Conservation (phyloP, 1,284 basidiomycete genomes). For the Mycena citricolor region DNA sequence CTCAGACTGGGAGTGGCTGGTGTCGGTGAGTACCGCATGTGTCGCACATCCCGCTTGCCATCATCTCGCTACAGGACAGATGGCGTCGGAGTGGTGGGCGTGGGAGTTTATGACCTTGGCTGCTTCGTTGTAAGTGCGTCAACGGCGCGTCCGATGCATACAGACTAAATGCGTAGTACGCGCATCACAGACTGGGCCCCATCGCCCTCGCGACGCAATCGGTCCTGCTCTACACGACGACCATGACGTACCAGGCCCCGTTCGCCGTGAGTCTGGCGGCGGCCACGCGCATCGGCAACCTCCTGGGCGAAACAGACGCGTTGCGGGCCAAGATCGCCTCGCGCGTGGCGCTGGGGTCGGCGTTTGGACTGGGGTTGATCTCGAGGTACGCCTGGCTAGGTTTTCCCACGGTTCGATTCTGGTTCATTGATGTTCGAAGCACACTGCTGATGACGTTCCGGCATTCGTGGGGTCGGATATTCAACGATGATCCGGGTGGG, state of each 20-base stretch:
- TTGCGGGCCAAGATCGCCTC: slow-evolving; percentile 67
- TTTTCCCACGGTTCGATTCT: too few species aligned
- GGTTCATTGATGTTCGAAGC: slow-evolving; percentile 47
- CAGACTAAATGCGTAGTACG: too few species aligned
- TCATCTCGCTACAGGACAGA: slow-evolving; percentile 13
- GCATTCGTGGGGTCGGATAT: slow-evolving; percentile 75
- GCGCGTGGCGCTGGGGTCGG: slow-evolving; percentile 61
- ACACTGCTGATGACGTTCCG: slow-evolving; percentile 73
- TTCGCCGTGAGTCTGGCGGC: slow-evolving; percentile 79
- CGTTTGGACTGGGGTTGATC: slow-evolving; percentile 53
- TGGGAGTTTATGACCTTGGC: slow-evolving; percentile 75
- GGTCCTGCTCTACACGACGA: slow-evolving; percentile 69
- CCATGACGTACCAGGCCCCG: slow-evolving; percentile 84
- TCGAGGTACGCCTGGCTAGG: slow-evolving; percentile 71
- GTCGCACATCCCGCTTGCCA: not conserved
- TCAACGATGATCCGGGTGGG: slow-evolving; percentile 77
- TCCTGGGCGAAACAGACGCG: slow-evolving; percentile 73
- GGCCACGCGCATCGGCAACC: slow-evolving; percentile 84
- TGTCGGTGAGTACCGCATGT: slow-evolving; percentile 9
- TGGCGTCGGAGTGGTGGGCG: slow-evolving; percentile 87
- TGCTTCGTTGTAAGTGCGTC: slow-evolving; percentile 53
- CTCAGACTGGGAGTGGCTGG: slow-evolving; percentile 23
- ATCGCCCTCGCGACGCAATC: slow-evolving; percentile 70
- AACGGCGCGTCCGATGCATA: slow-evolving; percentile 27
- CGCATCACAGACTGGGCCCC: slow-evolving; percentile 49